Evolutionary conservation across 2,329 filamentous ascomycete species (phyloP), one percentile per base, ranked within the genome.

Genomic region (Diaporthe caulivora): DNA sequence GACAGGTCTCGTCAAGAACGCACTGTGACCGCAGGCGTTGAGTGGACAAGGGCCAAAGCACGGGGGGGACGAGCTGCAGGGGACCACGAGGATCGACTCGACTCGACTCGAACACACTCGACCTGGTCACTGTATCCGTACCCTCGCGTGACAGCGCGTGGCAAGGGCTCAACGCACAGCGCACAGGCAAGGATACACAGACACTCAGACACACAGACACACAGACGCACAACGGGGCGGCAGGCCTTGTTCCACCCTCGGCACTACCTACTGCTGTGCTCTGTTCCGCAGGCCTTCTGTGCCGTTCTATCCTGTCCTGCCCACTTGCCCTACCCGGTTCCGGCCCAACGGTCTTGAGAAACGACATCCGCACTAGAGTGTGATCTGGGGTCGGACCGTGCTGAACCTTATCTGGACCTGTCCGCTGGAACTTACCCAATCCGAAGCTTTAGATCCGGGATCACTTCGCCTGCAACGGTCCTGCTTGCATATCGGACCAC

Each of bases 331-430:
- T 65, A 51, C 62, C 62, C 62, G 62, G 62, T 65, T 65, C 49
- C 65, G 65, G 26, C 49, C 65, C 65, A 69, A 69, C 65, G 65
- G 65, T 69, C 49, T 65, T 37, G 62, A 65, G 44, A 65, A 51
- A 65, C 62, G 62, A 51, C 57, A 49, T 34, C 42, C 44, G 51
- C 62, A 49, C 62, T 65, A 65, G 62, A 51, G 62, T 65, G 62
- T 65, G 62, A 65, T 65, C 62, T 65, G 62, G 62, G 62, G 62
- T 51, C 62, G 62, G 62, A 65, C 62, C 62, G 62, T 65, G 62
- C 62, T 65, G 62, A 65, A 65, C 62, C 62, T 65, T 65, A 65
- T 65, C 65, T 55, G 53, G 65, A 69, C 65, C 49, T 69, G n/a
- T 69, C 53, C 65, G 65, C 65, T 69, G 65, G 65, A 69, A 69